A percentile compares a stretch with the other conserved stretches of the same genome.
phyloP scores from a whole-genome alignment of 768 basidiomycete species.

The Boletus vinaceobasis region DNA sequence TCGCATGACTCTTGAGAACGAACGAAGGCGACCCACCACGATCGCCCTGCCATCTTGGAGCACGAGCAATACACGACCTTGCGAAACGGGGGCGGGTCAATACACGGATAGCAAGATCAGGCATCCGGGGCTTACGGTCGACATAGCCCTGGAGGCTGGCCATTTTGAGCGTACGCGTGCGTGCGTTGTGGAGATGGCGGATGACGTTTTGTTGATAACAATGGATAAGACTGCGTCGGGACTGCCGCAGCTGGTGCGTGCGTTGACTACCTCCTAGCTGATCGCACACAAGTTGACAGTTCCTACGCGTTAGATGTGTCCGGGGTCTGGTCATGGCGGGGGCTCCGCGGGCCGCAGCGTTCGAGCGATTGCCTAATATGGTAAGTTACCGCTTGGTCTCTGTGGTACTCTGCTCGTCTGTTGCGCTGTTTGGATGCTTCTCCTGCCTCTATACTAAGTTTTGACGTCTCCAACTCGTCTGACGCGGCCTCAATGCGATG shows the following conservation, averaged over 20 bases:
- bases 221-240: not conserved
- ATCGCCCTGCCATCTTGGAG: constrained; percentile 96
- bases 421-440: no score
- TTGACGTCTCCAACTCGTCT: no score
- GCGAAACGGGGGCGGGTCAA: not conserved
- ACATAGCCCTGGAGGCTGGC: constrained; percentile 90
- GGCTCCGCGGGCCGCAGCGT: not conserved
- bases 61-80: constrained; percentile 88
- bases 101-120: not conserved
- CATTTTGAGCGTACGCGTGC: constrained; percentile 45
- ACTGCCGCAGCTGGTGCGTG: not conserved
- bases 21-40: constrained; percentile 54
- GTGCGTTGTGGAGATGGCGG: constrained; percentile 7
- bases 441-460: no score
- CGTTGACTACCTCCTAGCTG: not conserved
- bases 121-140: constrained; percentile 55
- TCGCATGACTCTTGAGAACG: not conserved
- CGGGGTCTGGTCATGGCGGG: not conserved
- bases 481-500: no score
- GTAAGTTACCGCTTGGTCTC: no score
- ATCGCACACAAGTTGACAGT: not conserved
- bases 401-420: no score
- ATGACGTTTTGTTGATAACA: not conserved
- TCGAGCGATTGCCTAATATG: no score
- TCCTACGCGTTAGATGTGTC: not conserved